These are phyloP conservation scores for Colletotrichum caudatum DNA, from an alignment of 2,329 filamentous ascomycete species.

Conservation along the genomic window DNA sequence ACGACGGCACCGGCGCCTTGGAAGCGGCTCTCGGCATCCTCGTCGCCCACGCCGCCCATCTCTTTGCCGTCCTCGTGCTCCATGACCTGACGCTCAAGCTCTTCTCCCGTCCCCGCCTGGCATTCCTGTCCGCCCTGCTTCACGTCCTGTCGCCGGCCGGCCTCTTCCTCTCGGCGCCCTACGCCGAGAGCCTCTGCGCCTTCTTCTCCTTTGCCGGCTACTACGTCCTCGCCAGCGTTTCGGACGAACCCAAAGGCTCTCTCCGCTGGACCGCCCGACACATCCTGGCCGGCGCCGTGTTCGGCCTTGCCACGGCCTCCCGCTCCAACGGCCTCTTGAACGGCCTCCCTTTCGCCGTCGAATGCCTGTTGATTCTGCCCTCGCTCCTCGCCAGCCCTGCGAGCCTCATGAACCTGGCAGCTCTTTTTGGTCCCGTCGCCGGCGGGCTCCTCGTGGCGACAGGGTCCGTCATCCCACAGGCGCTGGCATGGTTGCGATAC, in stretches of 20 bases:
- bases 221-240: slow-evolving; percentile 72
- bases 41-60: slow-evolving; percentile 80
- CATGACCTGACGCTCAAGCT: slow-evolving; percentile 73
- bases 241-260: slow-evolving; percentile 52
- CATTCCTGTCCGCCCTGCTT: slow-evolving; percentile 77
- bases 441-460: slow-evolving; percentile 76
- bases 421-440: slow-evolving; percentile 69
- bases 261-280: slow-evolving; percentile 61
- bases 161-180: slow-evolving; percentile 88
- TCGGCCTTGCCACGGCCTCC: slow-evolving; percentile 79
- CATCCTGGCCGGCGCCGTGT: slow-evolving; percentile 73
- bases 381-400: slow-evolving; percentile 54
- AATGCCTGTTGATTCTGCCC: slow-evolving; percentile 60
- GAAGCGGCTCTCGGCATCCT: slow-evolving; percentile 70
- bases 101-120: slow-evolving; percentile 63
- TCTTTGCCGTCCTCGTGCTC: slow-evolving; percentile 79
- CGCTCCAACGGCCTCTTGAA: slow-evolving; percentile 90
- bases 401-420: slow-evolving; percentile 55
- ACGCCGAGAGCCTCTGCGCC: slow-evolving; percentile 84
- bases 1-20: slow-evolving; percentile 43
- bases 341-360: slow-evolving; percentile 79
- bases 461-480: slow-evolving; percentile 80
- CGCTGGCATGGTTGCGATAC: slow-evolving; percentile 78
- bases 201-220: slow-evolving; percentile 81
- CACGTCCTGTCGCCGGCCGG: slow-evolving; percentile 90